These are phyloP conservation scores for Casuarina glauca DNA, from an alignment of 306 rosid species.

Conservation along the genomic window DNA sequence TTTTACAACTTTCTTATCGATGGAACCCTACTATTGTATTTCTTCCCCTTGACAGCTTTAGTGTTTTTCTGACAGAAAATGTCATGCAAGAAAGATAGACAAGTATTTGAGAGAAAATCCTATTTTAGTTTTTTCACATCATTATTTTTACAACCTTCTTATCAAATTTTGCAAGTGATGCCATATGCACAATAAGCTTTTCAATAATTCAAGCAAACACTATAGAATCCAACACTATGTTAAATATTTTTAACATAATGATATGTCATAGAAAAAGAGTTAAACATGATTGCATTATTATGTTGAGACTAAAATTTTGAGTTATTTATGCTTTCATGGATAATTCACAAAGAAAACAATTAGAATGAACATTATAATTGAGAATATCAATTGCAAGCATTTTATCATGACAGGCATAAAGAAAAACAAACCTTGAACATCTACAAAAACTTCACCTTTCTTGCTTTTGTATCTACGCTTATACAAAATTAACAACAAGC, in stretches of 20 bases:
- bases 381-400: background rate
- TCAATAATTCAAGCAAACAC: too few species aligned
- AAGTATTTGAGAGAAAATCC: too few species aligned
- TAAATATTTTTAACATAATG: background rate
- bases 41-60: too few species aligned
- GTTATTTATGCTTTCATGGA: background rate
- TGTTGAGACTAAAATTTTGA: background rate
- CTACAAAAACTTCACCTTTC: slow-evolving; percentile 81
- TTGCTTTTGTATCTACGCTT: slow-evolving; percentile 60
- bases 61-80: too few species aligned
- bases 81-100: too few species aligned
- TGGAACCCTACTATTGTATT: too few species aligned
- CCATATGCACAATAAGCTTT: too few species aligned
- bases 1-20: too few species aligned
- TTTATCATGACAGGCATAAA: slow-evolving; percentile 18
- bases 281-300: background rate
- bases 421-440: slow-evolving; percentile 82
- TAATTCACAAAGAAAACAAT: background rate
- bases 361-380: background rate
- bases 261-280: background rate
- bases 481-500: slow-evolving; percentile 55
- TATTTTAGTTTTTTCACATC: too few species aligned
- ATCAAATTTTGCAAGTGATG: too few species aligned
- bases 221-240: too few species aligned
- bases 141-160: too few species aligned